Conservation (phyloP, 805 yeast genomes). For the Tetrapisispora iriomotensis region DNA sequence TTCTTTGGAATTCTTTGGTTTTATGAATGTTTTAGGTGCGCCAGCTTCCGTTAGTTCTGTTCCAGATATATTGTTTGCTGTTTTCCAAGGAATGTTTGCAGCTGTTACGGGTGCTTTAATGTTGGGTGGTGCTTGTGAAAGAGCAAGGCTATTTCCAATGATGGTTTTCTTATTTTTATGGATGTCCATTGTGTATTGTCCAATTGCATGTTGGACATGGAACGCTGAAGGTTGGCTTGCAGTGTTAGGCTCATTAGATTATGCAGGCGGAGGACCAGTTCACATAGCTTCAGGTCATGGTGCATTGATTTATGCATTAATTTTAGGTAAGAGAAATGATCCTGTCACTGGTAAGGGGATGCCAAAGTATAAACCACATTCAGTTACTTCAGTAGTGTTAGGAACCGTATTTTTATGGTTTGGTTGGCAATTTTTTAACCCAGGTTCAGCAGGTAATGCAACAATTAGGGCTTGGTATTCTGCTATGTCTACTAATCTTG, state of each 20-base stretch:
- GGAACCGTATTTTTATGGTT: slow-evolving; percentile 96
- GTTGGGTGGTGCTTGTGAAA: slow-evolving; percentile 97
- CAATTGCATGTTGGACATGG: slow-evolving; percentile 98
- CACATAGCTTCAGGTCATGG: slow-evolving; percentile 92
- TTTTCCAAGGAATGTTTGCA: slow-evolving; percentile 96
- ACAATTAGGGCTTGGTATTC: slow-evolving; percentile 93
- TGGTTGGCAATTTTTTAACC: slow-evolving; percentile 95
- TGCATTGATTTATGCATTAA: slow-evolving; percentile 86
- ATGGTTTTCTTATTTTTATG: slow-evolving; percentile 88
- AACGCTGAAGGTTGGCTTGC: slow-evolving; percentile 86
- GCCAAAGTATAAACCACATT: slow-evolving; percentile 90
- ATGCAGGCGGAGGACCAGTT: slow-evolving; percentile 98
- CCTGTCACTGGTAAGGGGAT: slow-evolving; percentile 51
- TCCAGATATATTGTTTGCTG: slow-evolving; percentile 87
- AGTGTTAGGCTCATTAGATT: slow-evolving; percentile 77
- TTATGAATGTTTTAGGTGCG: slow-evolving; percentile 74
- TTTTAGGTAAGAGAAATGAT: slow-evolving; percentile 88
- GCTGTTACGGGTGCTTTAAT: slow-evolving; percentile 83
- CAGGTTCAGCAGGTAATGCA: slow-evolving; percentile 94
- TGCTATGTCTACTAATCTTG: slow-evolving; percentile 82
- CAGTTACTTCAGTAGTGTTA: slow-evolving; percentile 78
- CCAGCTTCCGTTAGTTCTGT: slow-evolving; percentile 55
- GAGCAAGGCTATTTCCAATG: slow-evolving; percentile 94
- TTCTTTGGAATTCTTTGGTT: slow-evolving; percentile 66
- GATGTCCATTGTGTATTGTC: slow-evolving; percentile 93